Base-by-base conservation (phyloP, 768 basidiomycete genomes). In the Lentinula guzmanii region DNA sequence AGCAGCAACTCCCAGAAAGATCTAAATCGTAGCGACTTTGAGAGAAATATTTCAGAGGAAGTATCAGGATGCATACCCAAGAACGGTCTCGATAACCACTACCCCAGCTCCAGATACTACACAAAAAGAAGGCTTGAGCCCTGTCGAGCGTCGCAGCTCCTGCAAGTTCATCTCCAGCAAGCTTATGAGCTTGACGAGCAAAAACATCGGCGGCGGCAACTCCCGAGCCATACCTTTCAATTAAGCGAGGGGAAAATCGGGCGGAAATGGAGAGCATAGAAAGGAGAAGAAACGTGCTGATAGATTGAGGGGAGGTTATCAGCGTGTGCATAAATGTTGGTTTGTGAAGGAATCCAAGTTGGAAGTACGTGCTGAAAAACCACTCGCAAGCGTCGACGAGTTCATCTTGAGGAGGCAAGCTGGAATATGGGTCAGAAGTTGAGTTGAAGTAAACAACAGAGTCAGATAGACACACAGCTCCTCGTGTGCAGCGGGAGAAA, bases 281-380 rank as follows among this genome's bases (percentile, higher is more conserved):
- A 6, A 64, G 51, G 7, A 64, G 41, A n/a, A 64, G 52, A 43
- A 64, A 64, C 10, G 56, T 43, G 42, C 61, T 62, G 51, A 64
- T 34, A 3, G 61, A 62, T 31, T 50, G 31, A 2, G 63, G 63
- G 21, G 59, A 10, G 13, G 63, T 64, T 6, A 60, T 52, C 28
- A 64, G 37, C 13, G 52, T 60, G 43, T 64, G 63, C 63, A 64
- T 64, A 37, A 64, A 64, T 16, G 63, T 64, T 28, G 63, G 63
- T 28, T 61, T 61, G 21, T 61, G 60, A 42, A 61, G 50, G 43
- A 61, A 62, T 1, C 60, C 60, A 53, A 63, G 62, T 43, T 63
- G 62, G 46, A 63, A 63, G 45, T 63, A 63, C n/a, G 62, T 60
- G 15, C 31, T 53, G 16, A 63, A 63, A 28, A 63, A 63, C 62